Evolutionary conservation across 2,329 filamentous ascomycete genomes (phyloP), one percentile per base, ranked within the genome.

Genomic region (Coniella vitis): DNA sequence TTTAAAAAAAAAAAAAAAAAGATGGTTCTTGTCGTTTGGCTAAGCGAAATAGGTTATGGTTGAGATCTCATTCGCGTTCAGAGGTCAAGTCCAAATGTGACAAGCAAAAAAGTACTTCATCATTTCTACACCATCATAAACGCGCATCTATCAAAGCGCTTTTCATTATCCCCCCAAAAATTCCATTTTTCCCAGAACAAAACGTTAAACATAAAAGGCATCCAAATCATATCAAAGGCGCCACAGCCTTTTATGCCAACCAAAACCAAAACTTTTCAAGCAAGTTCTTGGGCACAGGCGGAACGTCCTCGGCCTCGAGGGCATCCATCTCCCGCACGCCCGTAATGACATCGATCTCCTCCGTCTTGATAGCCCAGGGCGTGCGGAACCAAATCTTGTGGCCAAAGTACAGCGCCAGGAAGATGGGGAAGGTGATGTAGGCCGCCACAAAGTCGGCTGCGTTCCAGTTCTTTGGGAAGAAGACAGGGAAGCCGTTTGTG

Each of bases 401-500:
- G 3, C 73, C 78, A 12, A 78, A 7, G 58, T 84, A 86, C 1
- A 85, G 68, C 0, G 69, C 63, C 2, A 81, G 55, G 63, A 86
- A 86, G 56, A 74, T 76, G 39, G 72, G 82, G 0, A 84, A 68
- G 9, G 73, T 84, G 58, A 86, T 71, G 58, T 83, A 89, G 58
- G 67, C 73, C 0, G 78, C 76, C n/a, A 84, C 52, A 58, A 93
- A 93, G 57, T 72, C 72, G 4, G 73, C 70, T 0, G 74, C 75
- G 14, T 71, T 76, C 76, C 82, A 91, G 22, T 81, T 71, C 7
- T 71, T 67, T 0, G 80, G 78, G 62, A 84, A 84, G 62, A 91
- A 90, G 13, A 85, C 77, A 32, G 82, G 76, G 65, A 90, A 91
- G 1, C 86, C 87, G 58, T 88, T 88, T 56, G 87, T 83, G 3